Base-by-base conservation (phyloP, 192 early-diverging fungal species). In the Coemansia guatemalensis region DNA sequence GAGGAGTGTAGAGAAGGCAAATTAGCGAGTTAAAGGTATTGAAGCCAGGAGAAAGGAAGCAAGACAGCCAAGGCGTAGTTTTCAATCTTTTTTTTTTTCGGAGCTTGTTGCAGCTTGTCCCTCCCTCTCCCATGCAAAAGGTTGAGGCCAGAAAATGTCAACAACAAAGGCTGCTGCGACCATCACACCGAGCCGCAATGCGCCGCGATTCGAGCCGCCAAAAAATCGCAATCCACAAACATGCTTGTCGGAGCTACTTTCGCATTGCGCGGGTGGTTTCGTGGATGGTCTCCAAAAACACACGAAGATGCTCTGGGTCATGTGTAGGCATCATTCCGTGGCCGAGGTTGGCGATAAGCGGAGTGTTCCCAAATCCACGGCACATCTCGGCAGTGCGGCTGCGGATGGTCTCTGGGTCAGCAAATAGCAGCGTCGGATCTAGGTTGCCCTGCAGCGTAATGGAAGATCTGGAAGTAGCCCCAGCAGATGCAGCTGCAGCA, bases 261-360 rank as follows among this genome's bases (percentile, higher is more conserved):
- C 72, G 69, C 48, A 74, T 57, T 3, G 62, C 56, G 30, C 57
- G 62, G 65, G 68, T 78, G 12, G 72, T 82, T 25, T 82, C 65
- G 56, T 89, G 88, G 4, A 91, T 87, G 4, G 86, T 79, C 65
- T 89, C 86, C 41, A 93, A 68, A 67, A 89, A 93, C 44, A 87
- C 80, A 23, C 80, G 82, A 56, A 88, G 72, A 18, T 78, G 83
- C 67, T 93, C 89, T 1, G 90, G 89, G 64, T 88, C 85, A 53
- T 90, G 87, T 24, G 82, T 84, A 14, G 95, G 97, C 67, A 93
- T 85, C 86, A 97, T 95, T 12, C 97, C 97, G 76, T 99, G 97
- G 26, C 97, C 97, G 53, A 99, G 76, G 67, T 99, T 99, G 33
- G 89, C 97, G 75, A 99, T 95, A 60, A 95, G 94, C 52, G 84